Evolutionary conservation across 2,329 filamentous ascomycete species (phyloP).

Genomic region (Talaromyces funiculosus): DNA sequence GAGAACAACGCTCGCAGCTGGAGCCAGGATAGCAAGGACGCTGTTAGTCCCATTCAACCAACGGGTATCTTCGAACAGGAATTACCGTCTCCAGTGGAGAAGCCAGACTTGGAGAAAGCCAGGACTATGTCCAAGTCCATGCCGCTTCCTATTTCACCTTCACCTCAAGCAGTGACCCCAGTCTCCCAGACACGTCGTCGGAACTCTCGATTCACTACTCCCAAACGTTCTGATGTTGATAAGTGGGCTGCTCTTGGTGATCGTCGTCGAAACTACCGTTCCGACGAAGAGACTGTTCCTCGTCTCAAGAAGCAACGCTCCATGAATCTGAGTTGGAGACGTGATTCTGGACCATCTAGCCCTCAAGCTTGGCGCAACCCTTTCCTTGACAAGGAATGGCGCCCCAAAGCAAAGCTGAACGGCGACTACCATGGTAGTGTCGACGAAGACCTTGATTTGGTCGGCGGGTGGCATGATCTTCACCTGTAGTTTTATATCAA

Average conservation of each 20-base stretch:
- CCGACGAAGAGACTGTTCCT: constrained; percentile 47
- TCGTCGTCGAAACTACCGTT: constrained; percentile 64
- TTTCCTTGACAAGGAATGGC: constrained; percentile 45
- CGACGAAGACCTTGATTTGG: constrained; percentile 80
- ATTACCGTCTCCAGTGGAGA: constrained; percentile 42
- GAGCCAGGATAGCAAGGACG: constrained; percentile 66
- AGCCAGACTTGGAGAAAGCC: constrained; percentile 15
- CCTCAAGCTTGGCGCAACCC: constrained; percentile 35
- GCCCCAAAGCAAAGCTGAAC: constrained; percentile 30
- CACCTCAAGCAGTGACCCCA: constrained; percentile 60
- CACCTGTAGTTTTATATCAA: constrained; percentile 50
- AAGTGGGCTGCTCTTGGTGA: constrained; percentile 89
- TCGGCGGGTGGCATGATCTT: constrained; percentile 80
- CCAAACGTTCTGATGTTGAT: constrained; percentile 53
- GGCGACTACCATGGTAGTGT: constrained; percentile 48
- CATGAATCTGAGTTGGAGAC: constrained; percentile 38
- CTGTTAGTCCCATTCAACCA: constrained; percentile 44
- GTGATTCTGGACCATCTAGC: constrained; percentile 33
- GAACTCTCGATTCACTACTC: constrained; percentile 58
- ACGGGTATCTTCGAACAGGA: constrained; percentile 51
- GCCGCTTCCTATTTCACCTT: constrained; percentile 62
- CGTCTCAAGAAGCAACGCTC: constrained; percentile 41
- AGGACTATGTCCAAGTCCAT: constrained; percentile 36
- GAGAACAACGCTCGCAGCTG: constrained; percentile 67
- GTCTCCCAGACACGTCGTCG: constrained; percentile 23